Percentiles rank a stretch among this genome's conserved stretches.
Evolutionary conservation across 306 rosid genomes (phyloP).

Genomic region (Castanea crenata): DNA sequence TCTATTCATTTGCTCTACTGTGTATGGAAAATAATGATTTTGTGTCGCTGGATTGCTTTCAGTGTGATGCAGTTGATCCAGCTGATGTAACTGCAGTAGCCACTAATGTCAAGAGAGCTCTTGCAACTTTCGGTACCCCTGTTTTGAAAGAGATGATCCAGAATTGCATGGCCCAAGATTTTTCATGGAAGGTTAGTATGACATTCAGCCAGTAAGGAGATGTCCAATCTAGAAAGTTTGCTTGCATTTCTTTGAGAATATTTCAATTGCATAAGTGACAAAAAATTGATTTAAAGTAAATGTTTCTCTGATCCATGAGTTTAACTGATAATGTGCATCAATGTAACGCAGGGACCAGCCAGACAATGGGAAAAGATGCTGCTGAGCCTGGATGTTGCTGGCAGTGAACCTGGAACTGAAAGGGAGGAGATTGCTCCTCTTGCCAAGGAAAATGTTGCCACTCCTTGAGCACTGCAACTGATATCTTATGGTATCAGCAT

Average conservation of each 20-base stretch:
- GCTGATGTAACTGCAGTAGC: slow-evolving; percentile 58
- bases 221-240: neutral
- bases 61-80: slow-evolving; percentile 79
- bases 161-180: slow-evolving; percentile 81
- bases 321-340: neutral
- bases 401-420: slow-evolving; percentile 55
- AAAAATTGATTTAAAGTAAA: neutral
- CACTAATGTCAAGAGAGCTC: slow-evolving; percentile 49
- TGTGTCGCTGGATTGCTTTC: neutral
- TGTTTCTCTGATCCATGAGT: neutral
- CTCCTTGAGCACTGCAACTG: slow-evolving; percentile 48
- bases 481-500: neutral
- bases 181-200: slow-evolving; percentile 75
- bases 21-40: neutral
- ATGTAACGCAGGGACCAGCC: slow-evolving; percentile 68
- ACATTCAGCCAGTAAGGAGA: neutral
- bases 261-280: neutral
- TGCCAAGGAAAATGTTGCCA: slow-evolving; percentile 70
- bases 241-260: neutral
- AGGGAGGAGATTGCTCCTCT: slow-evolving; percentile 86
- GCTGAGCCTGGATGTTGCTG: slow-evolving; percentile 64
- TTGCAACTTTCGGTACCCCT: slow-evolving; percentile 42
- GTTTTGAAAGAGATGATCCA: slow-evolving; percentile 56
- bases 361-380: slow-evolving; percentile 71
- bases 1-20: neutral